phyloP scores from a whole-genome alignment of 2,329 filamentous ascomycete genomes.

The Aureobasidium sp. region DNA sequence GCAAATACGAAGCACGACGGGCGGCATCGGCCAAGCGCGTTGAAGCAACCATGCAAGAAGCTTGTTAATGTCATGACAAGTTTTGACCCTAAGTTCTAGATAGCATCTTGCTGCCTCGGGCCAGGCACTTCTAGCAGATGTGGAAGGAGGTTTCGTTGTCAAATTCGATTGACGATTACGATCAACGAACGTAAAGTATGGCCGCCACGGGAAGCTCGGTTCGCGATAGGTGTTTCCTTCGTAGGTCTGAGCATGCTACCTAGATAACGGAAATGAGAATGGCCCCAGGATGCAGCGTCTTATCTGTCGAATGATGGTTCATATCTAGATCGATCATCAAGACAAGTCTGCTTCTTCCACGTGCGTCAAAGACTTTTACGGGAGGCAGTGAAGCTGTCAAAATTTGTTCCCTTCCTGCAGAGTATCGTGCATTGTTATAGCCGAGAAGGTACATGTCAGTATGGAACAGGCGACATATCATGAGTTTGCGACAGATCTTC shows the following conservation, averaged over 20 bases:
- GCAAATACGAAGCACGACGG: slow-evolving; percentile 6
- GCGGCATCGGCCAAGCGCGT: slow-evolving; percentile 8
- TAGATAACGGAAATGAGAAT: background rate
- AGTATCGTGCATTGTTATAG: too few relatives aligned
- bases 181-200: background rate
- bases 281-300: background rate
- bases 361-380: too few relatives aligned
- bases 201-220: background rate
- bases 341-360: background rate
- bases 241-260: background rate
- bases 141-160: background rate
- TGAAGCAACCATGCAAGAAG: background rate
- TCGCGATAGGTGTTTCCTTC: background rate
- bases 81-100: background rate
- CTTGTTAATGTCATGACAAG: background rate
- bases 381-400: too few relatives aligned
- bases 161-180: background rate
- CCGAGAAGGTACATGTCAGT: too few relatives aligned
- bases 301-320: background rate
- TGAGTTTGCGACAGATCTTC: too few relatives aligned
- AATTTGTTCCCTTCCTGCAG: too few relatives aligned
- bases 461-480: too few relatives aligned
- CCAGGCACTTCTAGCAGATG: background rate
- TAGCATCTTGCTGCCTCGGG: background rate
- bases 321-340: background rate